Evolutionary conservation across 768 basidiomycete genomes (phyloP), one percentile per base, ranked within the genome.

Genomic region (Pleurotus sapidus): DNA sequence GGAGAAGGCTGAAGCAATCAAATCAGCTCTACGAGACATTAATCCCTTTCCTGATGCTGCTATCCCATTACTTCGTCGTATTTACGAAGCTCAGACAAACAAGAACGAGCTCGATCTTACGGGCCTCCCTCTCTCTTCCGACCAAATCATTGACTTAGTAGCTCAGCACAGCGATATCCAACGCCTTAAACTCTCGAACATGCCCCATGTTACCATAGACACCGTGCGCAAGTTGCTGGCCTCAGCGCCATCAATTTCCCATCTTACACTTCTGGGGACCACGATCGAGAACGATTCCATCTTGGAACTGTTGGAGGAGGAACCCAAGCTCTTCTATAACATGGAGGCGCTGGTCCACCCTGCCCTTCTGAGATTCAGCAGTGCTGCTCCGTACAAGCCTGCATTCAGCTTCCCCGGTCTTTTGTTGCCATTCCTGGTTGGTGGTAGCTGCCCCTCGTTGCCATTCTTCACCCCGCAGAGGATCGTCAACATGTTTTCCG

Each of bases 271-370:
- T 34, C 58, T 68, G 1, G 65, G 66, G 46, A 66, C 70, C 4
- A 58, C 60, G 1, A 61, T 73, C 30, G 49, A 60, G 14, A 15
- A 37, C 17, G 50, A 61, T 18, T 42, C 58, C n/a, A 62, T 63
- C 9, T 43, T 74, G 14, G 45, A 39, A n/a, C 62, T 76, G 15
- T 47, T 74, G 4, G 12, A 5, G 1, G 47, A 57, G 5, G 48
- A 68, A 23, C 65, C 68, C 7, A 57, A 63, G 23, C 67, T 73
- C 3, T 72, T 72, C 57, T 39, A 51, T 23, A 34, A 62, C 45
- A 43, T 74, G 18, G 68, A 70, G 34, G 63, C 63, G 11, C 60
- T 74, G 49, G 46, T 67, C 11, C 72, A 73, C 50, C 70, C 69
- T 1, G 56, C 60, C n/a, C 54, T 72, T 49, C 50, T 71, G 18